Conservation (phyloP, 371 early-diverging fungal genomes). For the Mucor saturninus region DNA sequence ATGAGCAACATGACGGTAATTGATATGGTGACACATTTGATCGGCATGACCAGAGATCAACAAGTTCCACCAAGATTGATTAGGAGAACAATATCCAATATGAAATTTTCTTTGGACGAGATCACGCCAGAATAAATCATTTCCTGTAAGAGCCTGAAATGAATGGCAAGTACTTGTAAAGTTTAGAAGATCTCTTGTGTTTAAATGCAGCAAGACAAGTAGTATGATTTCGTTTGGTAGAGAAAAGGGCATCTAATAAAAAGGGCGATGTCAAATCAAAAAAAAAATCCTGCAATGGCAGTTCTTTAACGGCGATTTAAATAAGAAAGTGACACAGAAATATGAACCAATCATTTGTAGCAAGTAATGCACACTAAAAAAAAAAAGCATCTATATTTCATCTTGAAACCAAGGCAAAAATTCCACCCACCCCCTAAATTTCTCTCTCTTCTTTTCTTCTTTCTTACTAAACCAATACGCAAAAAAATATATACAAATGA, state of each 20-base stretch:
- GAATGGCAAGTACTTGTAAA: conserved; percentile 8
- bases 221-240: conserved; percentile 18
- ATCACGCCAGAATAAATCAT: conserved; percentile 21
- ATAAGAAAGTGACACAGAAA: conserved; percentile 1
- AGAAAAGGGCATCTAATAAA: neutral
- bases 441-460: conserved; percentile 1
- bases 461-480: neutral
- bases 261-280: neutral
- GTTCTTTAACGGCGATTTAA: neutral
- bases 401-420: neutral
- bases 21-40: conserved; percentile 13
- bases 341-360: conserved; percentile 9
- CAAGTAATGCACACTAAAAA: neutral
- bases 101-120: conserved; percentile 7
- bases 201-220: conserved; percentile 7
- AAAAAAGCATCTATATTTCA: neutral
- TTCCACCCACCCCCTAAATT: neutral
- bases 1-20: neutral
- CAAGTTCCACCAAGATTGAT: conserved; percentile 16
- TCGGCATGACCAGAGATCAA: conserved; percentile 12
- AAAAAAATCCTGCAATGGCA: conserved; percentile 3
- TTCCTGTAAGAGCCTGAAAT: neutral
- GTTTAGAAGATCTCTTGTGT: conserved; percentile 12
- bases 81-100: conserved; percentile 5
- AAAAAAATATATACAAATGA: conserved; percentile 28